Percentiles rank a stretch among this genome's conserved stretches.
Evolutionary conservation across 139 green algal genomes (phyloP).

Genomic region (Yamagishiella unicocca): DNA sequence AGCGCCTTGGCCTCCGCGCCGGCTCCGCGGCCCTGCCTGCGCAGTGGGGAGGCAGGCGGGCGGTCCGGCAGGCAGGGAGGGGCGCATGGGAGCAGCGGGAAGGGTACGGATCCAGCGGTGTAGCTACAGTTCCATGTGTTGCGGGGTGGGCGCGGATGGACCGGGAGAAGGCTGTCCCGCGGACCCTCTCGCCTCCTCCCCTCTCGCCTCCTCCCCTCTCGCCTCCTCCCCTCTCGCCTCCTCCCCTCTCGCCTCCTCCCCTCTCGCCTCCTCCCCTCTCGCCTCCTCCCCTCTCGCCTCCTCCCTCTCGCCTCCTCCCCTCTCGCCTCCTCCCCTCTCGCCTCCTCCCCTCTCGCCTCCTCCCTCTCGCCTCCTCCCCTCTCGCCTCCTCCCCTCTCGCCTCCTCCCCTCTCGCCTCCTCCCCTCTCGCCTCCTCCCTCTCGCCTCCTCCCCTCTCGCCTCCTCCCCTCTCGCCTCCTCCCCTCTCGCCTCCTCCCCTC

Average conservation of each 20-base stretch:
- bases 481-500: neutral
- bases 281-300: neutral
- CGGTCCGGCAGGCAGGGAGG: no score
- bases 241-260: neutral
- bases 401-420: neutral
- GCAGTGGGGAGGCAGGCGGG: no score
- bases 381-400: neutral
- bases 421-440: neutral
- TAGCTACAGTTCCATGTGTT: no score
- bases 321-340: neutral
- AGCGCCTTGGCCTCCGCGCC: constrained; percentile 28
- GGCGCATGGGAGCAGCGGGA: neutral
- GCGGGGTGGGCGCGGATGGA: neutral
- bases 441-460: neutral
- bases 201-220: neutral
- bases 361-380: neutral
- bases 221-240: neutral
- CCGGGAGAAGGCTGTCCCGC: neutral
- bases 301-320: neutral
- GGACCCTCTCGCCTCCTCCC: neutral
- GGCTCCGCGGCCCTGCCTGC: constrained; percentile 34
- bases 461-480: neutral
- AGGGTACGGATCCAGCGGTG: neutral
- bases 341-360: neutral
- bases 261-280: neutral